phyloP scores from a whole-genome alignment of 805 yeast genomes.

The Candida broadrunensis region DNA sequence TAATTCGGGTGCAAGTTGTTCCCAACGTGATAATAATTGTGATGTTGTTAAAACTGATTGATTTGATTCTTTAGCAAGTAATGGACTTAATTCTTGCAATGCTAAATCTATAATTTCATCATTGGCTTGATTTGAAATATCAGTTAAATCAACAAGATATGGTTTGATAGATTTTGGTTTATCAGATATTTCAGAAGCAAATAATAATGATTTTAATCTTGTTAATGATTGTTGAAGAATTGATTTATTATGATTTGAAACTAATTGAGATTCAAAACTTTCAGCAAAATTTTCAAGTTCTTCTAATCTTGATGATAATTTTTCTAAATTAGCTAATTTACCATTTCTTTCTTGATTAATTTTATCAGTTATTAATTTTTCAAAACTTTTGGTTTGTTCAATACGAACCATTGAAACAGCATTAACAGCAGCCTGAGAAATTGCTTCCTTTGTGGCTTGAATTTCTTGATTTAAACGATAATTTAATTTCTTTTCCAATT shows the following conservation, averaged over 20 bases:
- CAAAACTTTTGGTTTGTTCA: constrained; percentile 58
- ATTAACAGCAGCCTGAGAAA: constrained; percentile 71
- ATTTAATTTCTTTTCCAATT: constrained; percentile 58
- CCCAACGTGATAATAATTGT: constrained; percentile 79
- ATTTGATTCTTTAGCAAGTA: constrained; percentile 35
- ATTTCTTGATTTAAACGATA: constrained; percentile 61
- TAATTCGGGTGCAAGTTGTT: constrained; percentile 76
- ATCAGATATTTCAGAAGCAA: constrained; percentile 14
- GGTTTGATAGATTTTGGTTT: constrained; percentile 26
- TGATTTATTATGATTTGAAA: constrained; percentile 30
- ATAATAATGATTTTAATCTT: constrained; percentile 27
- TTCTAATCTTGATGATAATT: constrained; percentile 52
- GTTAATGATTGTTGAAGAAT: constrained; percentile 28
- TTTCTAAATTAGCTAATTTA: constrained; percentile 65
- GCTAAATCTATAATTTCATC: constrained; percentile 35
- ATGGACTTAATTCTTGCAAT: constrained; percentile 29
- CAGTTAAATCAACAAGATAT: constrained; percentile 36
- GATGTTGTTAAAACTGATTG: constrained; percentile 68
- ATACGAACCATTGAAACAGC: constrained; percentile 64
- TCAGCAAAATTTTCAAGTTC: constrained; percentile 55
- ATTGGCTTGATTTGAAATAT: constrained; percentile 18
- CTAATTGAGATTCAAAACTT: constrained; percentile 36
- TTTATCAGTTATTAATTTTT: constrained; percentile 26
- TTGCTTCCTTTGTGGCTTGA: constrained; percentile 60
- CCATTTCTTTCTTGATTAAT: constrained; percentile 59